Evolutionary conservation across 257 asterid genomes (phyloP).

Genomic region (Craterostigma plantagineum): DNA sequence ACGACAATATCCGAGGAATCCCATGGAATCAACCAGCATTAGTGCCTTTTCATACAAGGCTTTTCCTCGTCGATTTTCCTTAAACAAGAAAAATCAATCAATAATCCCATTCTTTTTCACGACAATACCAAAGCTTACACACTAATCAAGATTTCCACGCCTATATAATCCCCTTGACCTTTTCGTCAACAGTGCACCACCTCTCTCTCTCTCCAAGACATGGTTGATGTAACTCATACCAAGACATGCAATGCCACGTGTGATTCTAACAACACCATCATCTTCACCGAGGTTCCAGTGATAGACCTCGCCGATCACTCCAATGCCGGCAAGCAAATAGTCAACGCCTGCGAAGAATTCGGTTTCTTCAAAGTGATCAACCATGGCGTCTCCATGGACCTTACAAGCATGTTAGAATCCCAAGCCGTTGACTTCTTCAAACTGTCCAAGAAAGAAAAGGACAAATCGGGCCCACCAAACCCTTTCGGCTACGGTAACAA

Average conservation of each 20-base stretch:
- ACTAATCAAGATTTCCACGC: too few relatives aligned
- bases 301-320: slow-evolving; percentile 14
- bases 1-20: too few relatives aligned
- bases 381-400: slow-evolving; percentile 21
- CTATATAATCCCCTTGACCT: not conserved
- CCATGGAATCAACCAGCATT: too few relatives aligned
- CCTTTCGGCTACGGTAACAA: slow-evolving; percentile 41
- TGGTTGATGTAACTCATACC: slow-evolving; percentile 27
- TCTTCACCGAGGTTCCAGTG: slow-evolving; percentile 18
- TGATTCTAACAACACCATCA: slow-evolving; percentile 2
- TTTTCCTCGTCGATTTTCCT: too few relatives aligned
- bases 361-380: slow-evolving; percentile 34
- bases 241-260: slow-evolving; percentile 20
- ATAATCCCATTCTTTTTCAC: not conserved
- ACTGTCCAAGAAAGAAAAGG: slow-evolving; percentile 16
- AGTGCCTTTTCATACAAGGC: too few relatives aligned
- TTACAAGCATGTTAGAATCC: slow-evolving; percentile 12
- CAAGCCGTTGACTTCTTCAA: slow-evolving; percentile 21
- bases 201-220: slow-evolving; percentile 6
- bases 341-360: slow-evolving; percentile 20
- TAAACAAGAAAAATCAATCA: too few relatives aligned
- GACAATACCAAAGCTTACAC: too few relatives aligned
- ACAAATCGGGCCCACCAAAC: slow-evolving; percentile 18
- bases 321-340: slow-evolving; percentile 15
- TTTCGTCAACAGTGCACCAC: too few relatives aligned